Base-by-base conservation (phyloP, 352 stramenopile genomes). In the Globisporangium heterothallicum region DNA sequence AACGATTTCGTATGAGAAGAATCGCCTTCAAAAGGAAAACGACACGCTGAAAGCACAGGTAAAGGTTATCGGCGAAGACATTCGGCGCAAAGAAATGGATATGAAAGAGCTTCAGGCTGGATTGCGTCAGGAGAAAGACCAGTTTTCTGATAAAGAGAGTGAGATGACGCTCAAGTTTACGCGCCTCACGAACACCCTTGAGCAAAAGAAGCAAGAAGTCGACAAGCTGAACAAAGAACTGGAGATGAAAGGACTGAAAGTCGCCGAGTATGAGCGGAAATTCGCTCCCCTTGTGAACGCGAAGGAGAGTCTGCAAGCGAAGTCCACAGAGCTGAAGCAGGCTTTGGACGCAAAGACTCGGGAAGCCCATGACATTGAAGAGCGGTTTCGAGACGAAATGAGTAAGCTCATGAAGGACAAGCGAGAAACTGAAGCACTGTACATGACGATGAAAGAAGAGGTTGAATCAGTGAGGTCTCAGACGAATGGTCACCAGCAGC, bases 191-290 rank as follows among this genome's bases (percentile, higher is more conserved):
- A 41, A 55, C 19, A 38, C 63, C 1, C 38, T 88, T 0, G 79
- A 90, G 32, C 62, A 62, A 13, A 88, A 85, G 45, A 83, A 84
- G 45, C 65, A 81, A 14, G 79, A 90, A 25, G 61, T 61, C 18
- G 79, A 90, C 10, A 64, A 64, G 19, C 56, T 87, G 19, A 58
- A 43, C 21, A 81, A 81, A 19, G 76, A 90, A 10, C 42, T 81
- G 34, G 79, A 90, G 38, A 18, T 12, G 13, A 69, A 82, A 26
- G 53, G 57, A 30, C 49, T 77, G 10, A 78, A 76, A 27, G 41
- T 71, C 0, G 57, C 61, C 3, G 79, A 90, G 24, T 78, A 67
- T 40, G 79, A 90, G 42, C 76, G 79, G 5, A 88, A 86, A 53
- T 34, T 88, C 21, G 56, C 63, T 2, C 70, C 74, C 5, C 57